phyloP scores from a whole-genome alignment of 208 protist species.

The Crithidia fasciculata region DNA sequence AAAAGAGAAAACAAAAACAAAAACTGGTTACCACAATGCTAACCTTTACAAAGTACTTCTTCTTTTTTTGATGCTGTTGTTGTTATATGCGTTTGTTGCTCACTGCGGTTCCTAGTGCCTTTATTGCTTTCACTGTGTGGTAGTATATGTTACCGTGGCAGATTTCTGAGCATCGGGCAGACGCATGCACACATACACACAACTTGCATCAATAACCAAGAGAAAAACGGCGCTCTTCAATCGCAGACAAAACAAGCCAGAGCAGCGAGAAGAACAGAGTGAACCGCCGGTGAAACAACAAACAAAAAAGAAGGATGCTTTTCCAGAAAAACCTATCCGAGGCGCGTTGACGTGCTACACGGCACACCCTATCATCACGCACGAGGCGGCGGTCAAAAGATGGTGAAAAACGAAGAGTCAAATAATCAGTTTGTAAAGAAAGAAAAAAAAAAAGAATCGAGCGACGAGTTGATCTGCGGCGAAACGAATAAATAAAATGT shows the following conservation, averaged over 20 bases:
- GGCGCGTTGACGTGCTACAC: too few relatives aligned
- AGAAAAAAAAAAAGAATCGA: background rate
- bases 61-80: background rate
- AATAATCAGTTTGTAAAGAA: background rate
- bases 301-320: background rate
- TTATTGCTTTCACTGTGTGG: too few relatives aligned
- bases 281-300: background rate
- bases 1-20: conserved; percentile 2
- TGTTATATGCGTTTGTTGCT: too few relatives aligned
- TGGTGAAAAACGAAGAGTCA: too few relatives aligned
- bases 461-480: background rate
- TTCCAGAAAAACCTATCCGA: too few relatives aligned
- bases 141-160: too few relatives aligned
- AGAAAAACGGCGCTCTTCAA: background rate
- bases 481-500: conserved; percentile 1
- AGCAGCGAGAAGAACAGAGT: background rate
- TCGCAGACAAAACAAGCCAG: background rate
- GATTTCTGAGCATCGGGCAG: too few relatives aligned
- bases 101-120: too few relatives aligned
- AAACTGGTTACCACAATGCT: background rate
- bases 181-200: too few relatives aligned
- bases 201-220: too few relatives aligned
- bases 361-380: too few relatives aligned
- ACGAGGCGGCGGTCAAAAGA: too few relatives aligned
- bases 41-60: background rate